Conservation (phyloP, 23 red algal species). For the Gracilaria caudata region DNA sequence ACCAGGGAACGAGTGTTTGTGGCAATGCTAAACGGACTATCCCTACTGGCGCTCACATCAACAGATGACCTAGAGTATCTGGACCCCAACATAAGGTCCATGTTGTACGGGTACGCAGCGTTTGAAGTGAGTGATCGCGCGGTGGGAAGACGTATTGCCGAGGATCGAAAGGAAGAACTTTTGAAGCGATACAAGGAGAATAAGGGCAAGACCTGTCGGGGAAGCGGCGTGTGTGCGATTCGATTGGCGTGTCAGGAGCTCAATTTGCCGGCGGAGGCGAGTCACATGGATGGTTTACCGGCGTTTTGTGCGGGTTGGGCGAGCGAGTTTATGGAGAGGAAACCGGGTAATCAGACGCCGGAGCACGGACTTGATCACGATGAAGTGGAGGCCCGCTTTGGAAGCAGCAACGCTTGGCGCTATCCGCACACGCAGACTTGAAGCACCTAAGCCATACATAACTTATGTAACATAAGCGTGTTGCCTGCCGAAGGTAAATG, state of each 20-base stretch:
- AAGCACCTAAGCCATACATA: too few relatives aligned
- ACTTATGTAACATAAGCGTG: too few relatives aligned
- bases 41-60: conserved; percentile 1
- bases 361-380: conserved; percentile 30
- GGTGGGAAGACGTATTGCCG: conserved; percentile 21
- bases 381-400: conserved; percentile 10
- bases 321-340: conserved; percentile 17
- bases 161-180: conserved; percentile 22
- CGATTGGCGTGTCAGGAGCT: conserved; percentile 1
- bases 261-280: conserved; percentile 23
- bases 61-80: conserved; percentile 1
- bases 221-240: conserved; percentile 20
- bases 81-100: conserved; percentile 14
- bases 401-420: conserved; percentile 29
- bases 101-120: conserved; percentile 43
- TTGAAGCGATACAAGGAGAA: conserved; percentile 19
- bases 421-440: conserved; percentile 18
- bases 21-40: conserved; percentile 43
- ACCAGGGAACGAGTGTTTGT: conserved; percentile 23
- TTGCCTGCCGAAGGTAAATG: neutral
- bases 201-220: conserved; percentile 38
- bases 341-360: conserved; percentile 32
- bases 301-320: conserved; percentile 29
- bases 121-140: conserved; percentile 21
- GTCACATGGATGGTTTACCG: conserved; percentile 28